Base-by-base conservation (phyloP, 2,329 filamentous ascomycete species). In the Thelonectria olida region DNA sequence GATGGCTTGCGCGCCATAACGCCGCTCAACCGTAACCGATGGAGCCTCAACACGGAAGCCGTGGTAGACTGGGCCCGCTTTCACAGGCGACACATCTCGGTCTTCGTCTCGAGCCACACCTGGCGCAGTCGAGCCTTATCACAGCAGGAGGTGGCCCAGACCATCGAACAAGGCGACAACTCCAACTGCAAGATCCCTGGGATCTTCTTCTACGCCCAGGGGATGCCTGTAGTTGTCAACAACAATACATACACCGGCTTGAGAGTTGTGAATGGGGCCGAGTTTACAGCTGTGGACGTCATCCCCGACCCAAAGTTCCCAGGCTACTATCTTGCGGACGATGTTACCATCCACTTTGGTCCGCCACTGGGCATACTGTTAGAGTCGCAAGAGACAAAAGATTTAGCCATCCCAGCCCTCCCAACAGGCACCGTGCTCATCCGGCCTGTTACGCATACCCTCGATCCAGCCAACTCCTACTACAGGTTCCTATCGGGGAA, bases 211-310 rank as follows among this genome's bases (percentile, higher is more conserved):
- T 63, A 64, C 34, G 49, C 60, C 54, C 50, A 62, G 48, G 54
- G 50, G 7, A 62, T 62, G 54, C 60, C 60, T 42, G 50, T 62
- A 22, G 60, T 62, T 42, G 50, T 62, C 27, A 62, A 62, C 48
- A 62, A 58, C 44, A 62, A 62, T 58, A 58, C 31, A 15, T 62
- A 62, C 39, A 58, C 60, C 39, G 60, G 60, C 54, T 54, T 62
- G 15, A 62, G 42, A 28, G 44, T 62, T 51, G 49, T 62, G 27
- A 62, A 62, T 48, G 44, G 60, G 20, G 55, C 53, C 4, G 60
- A 62, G 54, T 62, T 62, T 54, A 31, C 54, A 6, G 50, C 60
- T 27, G 60, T 15, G 19, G 60, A 62, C 45, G n/a, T 58, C 39
- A 54, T 62, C 20, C 60, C 47, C 38, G 50, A 62, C 31, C 60